A percentile compares a stretch with the other conserved stretches of the same genome.
Conservation (phyloP, 2,329 filamentous ascomycete species). For the Trichoderma gracile region DNA sequence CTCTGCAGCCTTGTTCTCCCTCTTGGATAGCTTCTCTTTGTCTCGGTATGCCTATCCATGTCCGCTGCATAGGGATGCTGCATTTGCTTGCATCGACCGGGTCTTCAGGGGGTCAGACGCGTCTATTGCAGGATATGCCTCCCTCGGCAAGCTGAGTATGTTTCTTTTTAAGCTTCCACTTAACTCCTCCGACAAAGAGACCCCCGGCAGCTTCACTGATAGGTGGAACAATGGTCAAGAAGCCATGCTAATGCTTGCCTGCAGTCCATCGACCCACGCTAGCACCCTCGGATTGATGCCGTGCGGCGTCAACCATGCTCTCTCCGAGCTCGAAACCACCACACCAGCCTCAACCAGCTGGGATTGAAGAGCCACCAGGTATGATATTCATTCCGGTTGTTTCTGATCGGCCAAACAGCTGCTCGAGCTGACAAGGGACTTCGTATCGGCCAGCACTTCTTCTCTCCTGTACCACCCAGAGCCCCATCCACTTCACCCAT, state of each 20-base stretch:
- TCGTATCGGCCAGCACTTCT: not conserved
- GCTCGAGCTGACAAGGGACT: not conserved
- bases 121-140: not conserved
- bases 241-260: constrained; percentile 1
- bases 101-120: not conserved
- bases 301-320: not conserved
- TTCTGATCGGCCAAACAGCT: not conserved
- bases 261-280: constrained; percentile 7
- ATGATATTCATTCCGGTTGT: not conserved
- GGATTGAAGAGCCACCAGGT: not conserved
- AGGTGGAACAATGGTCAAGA: constrained; percentile 8
- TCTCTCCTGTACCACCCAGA: not conserved
- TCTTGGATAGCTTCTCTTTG: not conserved
- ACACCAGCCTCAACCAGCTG: not conserved
- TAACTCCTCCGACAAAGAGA: not conserved
- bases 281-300: not conserved
- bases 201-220: not conserved
- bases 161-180: constrained; percentile 23
- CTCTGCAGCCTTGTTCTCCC: not conserved
- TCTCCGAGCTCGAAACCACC: not conserved
- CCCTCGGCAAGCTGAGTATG: constrained; percentile 5
- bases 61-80: no score
- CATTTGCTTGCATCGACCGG: not conserved
- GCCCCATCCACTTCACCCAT: not conserved
- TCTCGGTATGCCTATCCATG: no score